Base-by-base conservation (phyloP, 306 rosid species). In the Senna tora region DNA sequence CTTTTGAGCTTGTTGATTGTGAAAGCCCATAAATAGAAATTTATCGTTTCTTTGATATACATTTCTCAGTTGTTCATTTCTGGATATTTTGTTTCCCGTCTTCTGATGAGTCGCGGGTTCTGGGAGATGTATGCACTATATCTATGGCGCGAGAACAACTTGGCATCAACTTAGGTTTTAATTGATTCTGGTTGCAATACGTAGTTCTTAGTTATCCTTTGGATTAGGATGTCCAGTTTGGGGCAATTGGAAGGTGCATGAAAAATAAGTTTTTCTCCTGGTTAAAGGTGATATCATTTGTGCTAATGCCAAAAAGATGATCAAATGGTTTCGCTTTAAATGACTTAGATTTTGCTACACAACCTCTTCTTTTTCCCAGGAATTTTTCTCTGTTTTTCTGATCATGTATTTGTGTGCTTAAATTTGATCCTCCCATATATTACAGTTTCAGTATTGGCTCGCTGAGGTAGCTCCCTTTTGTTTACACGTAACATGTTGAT, bases 291-390 rank as follows among this genome's bases (percentile, higher is more conserved):
- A 42, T 50, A 20, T 64, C 22, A 1, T 21, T 45, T 66, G 34
- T 61, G 49, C 72, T 45, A 28, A 69, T 72, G 10, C 51, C 76
- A 30, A 10, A 38, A 55, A 36, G 17, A 52, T 13, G 57, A 66
- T 81, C 69, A 58, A 58, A 42, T 71, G 75, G 21, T 73, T 79
- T 65, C 11, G 25, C 53, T 78, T 41, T n/a, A 8, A 49, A 6
- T 49, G 54, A 16, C 10, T n/a, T 9, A 6, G 54, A 49, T 49
- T 49, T 63, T 12, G 52, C 38, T 63, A 13, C 21, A 41, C 46
- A 38, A 9, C 36, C 25, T 59, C 22, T 63, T 12, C 69, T 20
- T 76, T 66, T 16, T 76, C 58, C 6, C 32, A 51, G 69, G 55
- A 47, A 60, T 60, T 10, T 73, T 49, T n/a, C 72, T 12, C 4